Evolutionary conservation across 495 filamentous ascomycete genomes (phyloP), one percentile per base, ranked within the genome.

Genomic region (Penicillium macrosclerotiorum): DNA sequence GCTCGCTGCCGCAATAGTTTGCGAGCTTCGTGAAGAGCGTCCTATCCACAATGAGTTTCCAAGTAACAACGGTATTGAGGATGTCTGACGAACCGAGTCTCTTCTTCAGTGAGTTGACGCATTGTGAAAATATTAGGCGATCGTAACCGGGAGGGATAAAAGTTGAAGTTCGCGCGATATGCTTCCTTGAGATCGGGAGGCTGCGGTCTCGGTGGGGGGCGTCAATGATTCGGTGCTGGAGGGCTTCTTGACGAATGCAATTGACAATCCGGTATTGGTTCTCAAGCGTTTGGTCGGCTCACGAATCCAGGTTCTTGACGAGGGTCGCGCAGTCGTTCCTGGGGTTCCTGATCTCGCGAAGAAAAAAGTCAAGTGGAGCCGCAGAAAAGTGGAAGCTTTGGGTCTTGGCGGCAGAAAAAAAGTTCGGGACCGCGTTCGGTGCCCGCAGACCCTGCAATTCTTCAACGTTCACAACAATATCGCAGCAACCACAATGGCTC

Each of bases 21-120:
- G 90, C 90, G 8, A 96, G 77, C 71, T 95, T 95, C 31, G 78
- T 67, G 68, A 95, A 92, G 49, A 94, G 78, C 3, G n/a, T n/a
- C n/a, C n/a, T n/a, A n/a, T n/a, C n/a, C n/a, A n/a, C n/a, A n/a
- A n/a, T n/a, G n/a, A n/a, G n/a, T n/a, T n/a, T n/a, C n/a, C n/a
- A n/a, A n/a, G n/a, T n/a, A n/a, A n/a, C n/a, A n/a, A n/a, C n/a
- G n/a, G n/a, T n/a, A n/a, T n/a, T n/a, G n/a, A n/a, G n/a, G n/a
- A n/a, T n/a, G n/a, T n/a, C 77, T 78, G 43, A 8, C 38, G 25
- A 32, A 41, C 45, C 34, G 12, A 8, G 27, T 86, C 57, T 90
- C 87, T 54, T 71, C 59, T 60, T 90, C 86, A 13, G 87, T 89
- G 42, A 91, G 77, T 26, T 82, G 76, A 43, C 87, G 78, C 87